These are phyloP conservation scores for Pseudocercospora vitis DNA, from an alignment of 2,329 filamentous ascomycete species.

Conservation along the genomic window DNA sequence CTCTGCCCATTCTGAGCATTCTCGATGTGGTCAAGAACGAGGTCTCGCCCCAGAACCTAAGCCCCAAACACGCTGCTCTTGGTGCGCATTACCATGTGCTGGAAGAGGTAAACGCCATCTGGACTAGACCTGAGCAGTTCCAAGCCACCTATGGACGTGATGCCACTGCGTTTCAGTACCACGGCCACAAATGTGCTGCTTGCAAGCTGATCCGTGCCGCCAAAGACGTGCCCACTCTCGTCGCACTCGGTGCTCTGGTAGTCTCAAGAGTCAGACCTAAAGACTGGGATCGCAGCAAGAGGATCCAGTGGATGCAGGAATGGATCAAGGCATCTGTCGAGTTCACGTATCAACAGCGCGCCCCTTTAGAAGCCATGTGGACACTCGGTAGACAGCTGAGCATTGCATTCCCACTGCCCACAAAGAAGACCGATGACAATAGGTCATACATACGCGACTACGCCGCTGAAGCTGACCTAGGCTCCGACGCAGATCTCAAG, in stretches of 20 bases:
- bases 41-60: conserved; percentile 11
- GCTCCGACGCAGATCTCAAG: background rate
- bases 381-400: conserved; percentile 15
- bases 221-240: conserved; percentile 18
- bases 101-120: conserved; percentile 20
- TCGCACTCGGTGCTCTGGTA: conserved; percentile 27
- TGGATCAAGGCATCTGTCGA: conserved; percentile 20
- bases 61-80: conserved; percentile 4
- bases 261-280: conserved; percentile 26
- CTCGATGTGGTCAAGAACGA: conserved; percentile 23
- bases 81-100: conserved; percentile 16
- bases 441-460: background rate
- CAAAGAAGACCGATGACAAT: background rate
- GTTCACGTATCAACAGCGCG: background rate
- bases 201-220: conserved; percentile 25
- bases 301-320: conserved; percentile 27
- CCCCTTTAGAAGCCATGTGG: conserved; percentile 14
- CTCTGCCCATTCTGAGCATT: conserved; percentile 25
- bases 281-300: conserved; percentile 30
- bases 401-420: background rate
- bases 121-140: conserved; percentile 17
- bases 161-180: conserved; percentile 12
- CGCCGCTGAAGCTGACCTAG: background rate
- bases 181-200: conserved; percentile 26
- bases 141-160: conserved; percentile 7